Conservation (phyloP, 2,329 filamentous ascomycete genomes). For the Proliferodiscus dingleyae region DNA sequence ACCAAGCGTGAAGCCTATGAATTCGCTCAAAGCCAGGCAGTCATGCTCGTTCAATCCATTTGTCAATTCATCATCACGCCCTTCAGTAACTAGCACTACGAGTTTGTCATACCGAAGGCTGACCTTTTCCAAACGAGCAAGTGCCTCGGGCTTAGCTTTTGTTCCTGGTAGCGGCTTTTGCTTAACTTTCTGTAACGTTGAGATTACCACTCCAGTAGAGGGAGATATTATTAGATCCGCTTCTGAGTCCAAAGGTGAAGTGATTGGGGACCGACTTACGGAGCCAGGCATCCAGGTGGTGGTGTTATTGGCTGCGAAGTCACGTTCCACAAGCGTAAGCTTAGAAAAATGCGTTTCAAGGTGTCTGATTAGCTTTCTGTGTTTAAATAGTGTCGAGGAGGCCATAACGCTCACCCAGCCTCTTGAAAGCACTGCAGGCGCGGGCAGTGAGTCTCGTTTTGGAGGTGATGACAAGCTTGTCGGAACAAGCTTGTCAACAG, state of each 20-base stretch:
- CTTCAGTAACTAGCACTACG: constrained; percentile 62
- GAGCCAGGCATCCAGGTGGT: constrained; percentile 32
- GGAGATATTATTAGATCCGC: constrained; percentile 72
- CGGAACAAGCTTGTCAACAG: not conserved
- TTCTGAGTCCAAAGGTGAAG: constrained; percentile 45
- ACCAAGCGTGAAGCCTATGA: constrained; percentile 30
- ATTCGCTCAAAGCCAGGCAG: constrained; percentile 23
- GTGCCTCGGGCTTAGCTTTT: constrained; percentile 42
- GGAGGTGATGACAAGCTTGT: constrained; percentile 13
- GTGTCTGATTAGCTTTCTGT: constrained; percentile 43
- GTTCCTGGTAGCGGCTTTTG: constrained; percentile 67
- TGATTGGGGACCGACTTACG: constrained; percentile 32
- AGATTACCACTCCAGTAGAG: constrained; percentile 62
- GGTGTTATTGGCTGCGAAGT: constrained; percentile 43
- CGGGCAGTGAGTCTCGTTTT: constrained; percentile 13
- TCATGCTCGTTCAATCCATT: constrained; percentile 22
- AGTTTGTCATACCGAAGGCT: constrained; percentile 61
- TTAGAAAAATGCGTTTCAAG: constrained; percentile 46
- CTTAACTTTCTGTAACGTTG: constrained; percentile 65
- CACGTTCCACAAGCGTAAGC: constrained; percentile 55
- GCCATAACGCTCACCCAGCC: constrained; percentile 43
- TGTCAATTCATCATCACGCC: constrained; percentile 40
- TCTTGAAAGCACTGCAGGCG: constrained; percentile 15
- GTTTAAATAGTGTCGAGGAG: constrained; percentile 41
- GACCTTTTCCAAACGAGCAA: constrained; percentile 49